phyloP scores from a whole-genome alignment of 2,329 filamentous ascomycete species.

The Coleophoma crateriformis region DNA sequence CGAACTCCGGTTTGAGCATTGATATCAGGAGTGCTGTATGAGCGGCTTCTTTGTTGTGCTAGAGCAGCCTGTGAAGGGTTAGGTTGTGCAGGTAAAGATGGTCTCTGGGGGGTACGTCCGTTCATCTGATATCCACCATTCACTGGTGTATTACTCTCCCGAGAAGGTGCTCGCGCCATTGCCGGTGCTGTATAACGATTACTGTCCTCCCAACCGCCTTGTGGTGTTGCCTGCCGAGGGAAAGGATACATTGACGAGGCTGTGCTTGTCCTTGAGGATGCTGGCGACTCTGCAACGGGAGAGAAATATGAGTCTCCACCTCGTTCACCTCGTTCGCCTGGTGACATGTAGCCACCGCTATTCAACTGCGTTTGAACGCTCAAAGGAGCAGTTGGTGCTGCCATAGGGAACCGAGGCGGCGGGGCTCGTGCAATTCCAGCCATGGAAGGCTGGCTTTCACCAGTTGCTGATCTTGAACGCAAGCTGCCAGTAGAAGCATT shows the following conservation, averaged over 20 bases:
- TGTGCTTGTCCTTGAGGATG: slow-evolving; percentile 68
- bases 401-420: slow-evolving; percentile 63
- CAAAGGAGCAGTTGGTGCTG: slow-evolving; percentile 53
- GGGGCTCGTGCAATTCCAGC: slow-evolving; percentile 52
- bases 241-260: slow-evolving; percentile 77
- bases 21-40: slow-evolving; percentile 93
- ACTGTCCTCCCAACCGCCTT: slow-evolving; percentile 61
- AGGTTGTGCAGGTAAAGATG: slow-evolving; percentile 71
- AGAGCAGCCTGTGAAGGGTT: slow-evolving; percentile 41
- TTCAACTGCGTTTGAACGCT: slow-evolving; percentile 59
- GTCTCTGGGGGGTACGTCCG: slow-evolving; percentile 65
- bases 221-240: slow-evolving; percentile 66
- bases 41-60: slow-evolving; percentile 69
- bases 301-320: slow-evolving; percentile 82
- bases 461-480: slow-evolving; percentile 70
- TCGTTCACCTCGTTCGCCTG: slow-evolving; percentile 19
- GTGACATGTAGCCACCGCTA: slow-evolving; percentile 29
- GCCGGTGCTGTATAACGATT: slow-evolving; percentile 85
- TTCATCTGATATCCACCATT: slow-evolving; percentile 55
- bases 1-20: slow-evolving; percentile 62
- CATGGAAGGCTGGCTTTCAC: slow-evolving; percentile 58
- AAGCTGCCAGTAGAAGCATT: slow-evolving; percentile 72
- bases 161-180: slow-evolving; percentile 73
- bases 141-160: slow-evolving; percentile 62
- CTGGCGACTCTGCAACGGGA: slow-evolving; percentile 73